Conservation (phyloP, 2,329 filamentous ascomycete species). For the Phyllosticta capitalensis region DNA sequence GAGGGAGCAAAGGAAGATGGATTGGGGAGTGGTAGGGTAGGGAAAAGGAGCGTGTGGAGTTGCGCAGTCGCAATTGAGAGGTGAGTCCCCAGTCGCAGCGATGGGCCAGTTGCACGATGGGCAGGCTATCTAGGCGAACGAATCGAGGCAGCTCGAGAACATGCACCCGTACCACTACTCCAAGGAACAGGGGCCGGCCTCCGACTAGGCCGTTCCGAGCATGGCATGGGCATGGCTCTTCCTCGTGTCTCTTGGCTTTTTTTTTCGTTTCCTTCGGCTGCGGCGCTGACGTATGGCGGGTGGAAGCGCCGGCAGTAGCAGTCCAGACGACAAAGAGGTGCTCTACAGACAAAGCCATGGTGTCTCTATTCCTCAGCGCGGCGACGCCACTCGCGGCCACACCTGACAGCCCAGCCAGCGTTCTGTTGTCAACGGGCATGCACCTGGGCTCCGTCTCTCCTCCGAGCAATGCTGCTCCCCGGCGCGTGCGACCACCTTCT, state of each 20-base stretch:
- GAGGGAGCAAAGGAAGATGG: not conserved
- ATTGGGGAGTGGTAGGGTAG: not conserved
- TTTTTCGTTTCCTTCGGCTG: not conserved
- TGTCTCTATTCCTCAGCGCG: no score
- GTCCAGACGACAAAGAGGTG: not conserved
- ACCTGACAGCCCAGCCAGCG: no score
- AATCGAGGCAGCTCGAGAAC: not conserved
- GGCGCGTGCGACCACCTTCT: not conserved
- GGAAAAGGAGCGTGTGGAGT: conserved; percentile 11
- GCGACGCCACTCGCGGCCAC: no score
- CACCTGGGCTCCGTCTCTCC: not conserved
- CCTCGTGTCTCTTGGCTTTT: not conserved
- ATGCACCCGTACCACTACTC: not conserved
- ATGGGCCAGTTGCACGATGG: not conserved
- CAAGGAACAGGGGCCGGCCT: not conserved
- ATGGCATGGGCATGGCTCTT: not conserved
- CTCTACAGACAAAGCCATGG: not conserved
- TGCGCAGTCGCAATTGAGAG: conserved; percentile 10
- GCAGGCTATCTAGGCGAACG: not conserved
- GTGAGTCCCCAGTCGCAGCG: not conserved
- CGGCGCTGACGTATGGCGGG: not conserved
- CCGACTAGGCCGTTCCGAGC: not conserved
- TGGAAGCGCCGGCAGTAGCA: not conserved
- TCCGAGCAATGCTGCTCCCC: not conserved
- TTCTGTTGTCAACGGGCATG: not conserved